Conservation (phyloP, 768 basidiomycete species). For the Suillus plorans region DNA sequence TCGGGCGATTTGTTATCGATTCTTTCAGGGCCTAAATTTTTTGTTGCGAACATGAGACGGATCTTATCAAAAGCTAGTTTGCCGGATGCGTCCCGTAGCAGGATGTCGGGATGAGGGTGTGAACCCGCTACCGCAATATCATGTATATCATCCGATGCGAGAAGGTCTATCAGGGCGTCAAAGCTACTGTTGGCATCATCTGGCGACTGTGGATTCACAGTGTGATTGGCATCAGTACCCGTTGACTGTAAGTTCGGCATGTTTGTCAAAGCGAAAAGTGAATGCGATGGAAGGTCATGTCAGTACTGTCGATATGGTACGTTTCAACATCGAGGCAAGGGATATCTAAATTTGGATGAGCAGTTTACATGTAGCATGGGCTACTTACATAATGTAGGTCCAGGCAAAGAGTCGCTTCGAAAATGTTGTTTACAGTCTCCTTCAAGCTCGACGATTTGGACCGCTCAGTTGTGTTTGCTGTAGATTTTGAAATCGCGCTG, state of each 20-base stretch:
- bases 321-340: background rate
- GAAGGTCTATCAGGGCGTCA: conserved; percentile 30
- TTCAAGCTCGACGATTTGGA: background rate
- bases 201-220: background rate
- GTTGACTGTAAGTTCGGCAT: background rate
- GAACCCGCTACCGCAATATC: conserved; percentile 4
- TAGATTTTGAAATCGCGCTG: background rate
- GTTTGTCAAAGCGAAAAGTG: background rate
- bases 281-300: background rate
- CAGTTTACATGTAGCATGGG: background rate
- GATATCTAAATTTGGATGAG: background rate
- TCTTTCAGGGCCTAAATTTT: conserved; percentile 9
- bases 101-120: conserved; percentile 2
- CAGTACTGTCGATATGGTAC: background rate
- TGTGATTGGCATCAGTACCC: background rate
- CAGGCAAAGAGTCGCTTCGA: background rate
- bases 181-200: conserved; percentile 21
- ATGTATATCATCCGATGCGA: conserved; percentile 27
- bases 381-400: conserved; percentile 1
- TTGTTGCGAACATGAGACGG: conserved; percentile 25
- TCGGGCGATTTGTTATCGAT: background rate
- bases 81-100: conserved; percentile 27
- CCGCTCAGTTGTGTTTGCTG: background rate
- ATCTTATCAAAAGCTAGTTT: conserved; percentile 33
- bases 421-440: background rate